Percentiles rank a stretch among this genome's conserved stretches.
These are phyloP conservation scores for Ascochyta lentis DNA, from an alignment of 2,329 filamentous ascomycete genomes.

Conservation along the genomic window DNA sequence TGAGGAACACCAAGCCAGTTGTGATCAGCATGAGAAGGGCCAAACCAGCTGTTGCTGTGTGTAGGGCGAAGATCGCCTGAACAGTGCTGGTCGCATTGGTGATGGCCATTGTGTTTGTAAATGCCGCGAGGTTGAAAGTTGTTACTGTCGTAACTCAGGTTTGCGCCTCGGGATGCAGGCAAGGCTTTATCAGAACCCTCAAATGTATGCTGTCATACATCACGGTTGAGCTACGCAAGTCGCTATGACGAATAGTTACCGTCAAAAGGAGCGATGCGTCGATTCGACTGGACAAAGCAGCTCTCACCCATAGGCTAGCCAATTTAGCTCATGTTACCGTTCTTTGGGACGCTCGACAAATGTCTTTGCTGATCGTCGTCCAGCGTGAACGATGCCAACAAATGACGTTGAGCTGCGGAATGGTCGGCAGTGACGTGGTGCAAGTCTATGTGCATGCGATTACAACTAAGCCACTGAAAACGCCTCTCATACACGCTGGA, in stretches of 20 bases:
- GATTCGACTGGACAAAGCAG: conserved; percentile 1
- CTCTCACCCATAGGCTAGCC: conserved; percentile 1
- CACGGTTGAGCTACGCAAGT: conserved; percentile 4
- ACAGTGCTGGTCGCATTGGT: conserved; percentile 23
- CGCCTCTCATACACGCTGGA: neutral
- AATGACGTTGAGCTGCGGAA: conserved; percentile 15
- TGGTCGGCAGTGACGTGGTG: conserved; percentile 13
- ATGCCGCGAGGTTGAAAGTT: conserved; percentile 4
- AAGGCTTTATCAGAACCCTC: conserved; percentile 7
- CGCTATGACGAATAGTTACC: conserved; percentile 11
- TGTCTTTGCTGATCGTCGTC: neutral
- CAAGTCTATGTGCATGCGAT: neutral
- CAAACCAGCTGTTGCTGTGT: conserved; percentile 23
- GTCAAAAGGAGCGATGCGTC: neutral
- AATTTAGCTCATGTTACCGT: neutral
- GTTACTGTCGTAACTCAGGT: neutral
- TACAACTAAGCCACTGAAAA: neutral
- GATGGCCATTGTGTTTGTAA: conserved; percentile 11
- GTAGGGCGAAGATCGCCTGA: conserved; percentile 26
- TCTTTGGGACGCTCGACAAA: neutral
- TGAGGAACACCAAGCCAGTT: conserved; percentile 17
- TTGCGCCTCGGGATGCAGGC: neutral
- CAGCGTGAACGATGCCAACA: neutral
- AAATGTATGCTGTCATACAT: conserved; percentile 11
- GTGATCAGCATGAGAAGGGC: conserved; percentile 17